Conservation (phyloP, 2,329 filamentous ascomycete species). For the Aureobasidium subglaciale region DNA sequence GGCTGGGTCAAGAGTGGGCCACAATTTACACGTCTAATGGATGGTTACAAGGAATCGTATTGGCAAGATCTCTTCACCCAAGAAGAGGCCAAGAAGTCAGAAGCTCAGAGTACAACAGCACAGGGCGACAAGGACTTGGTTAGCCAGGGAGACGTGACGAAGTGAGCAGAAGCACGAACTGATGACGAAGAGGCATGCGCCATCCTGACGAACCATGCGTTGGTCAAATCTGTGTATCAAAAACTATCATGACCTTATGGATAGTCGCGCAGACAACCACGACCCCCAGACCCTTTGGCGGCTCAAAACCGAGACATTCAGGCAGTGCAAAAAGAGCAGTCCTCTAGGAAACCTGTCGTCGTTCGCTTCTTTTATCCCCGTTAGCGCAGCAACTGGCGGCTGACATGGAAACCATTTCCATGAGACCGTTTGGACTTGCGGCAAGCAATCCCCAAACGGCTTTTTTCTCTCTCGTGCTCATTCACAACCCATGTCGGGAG, state of each 20-base stretch:
- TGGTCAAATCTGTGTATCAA: slow-evolving; percentile 1
- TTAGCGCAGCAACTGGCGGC: slow-evolving; percentile 8
- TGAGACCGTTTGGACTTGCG: slow-evolving; percentile 9
- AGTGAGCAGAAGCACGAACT: not conserved
- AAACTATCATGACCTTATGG: slow-evolving; percentile 7
- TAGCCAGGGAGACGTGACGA: slow-evolving; percentile 11
- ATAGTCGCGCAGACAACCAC: slow-evolving; percentile 5
- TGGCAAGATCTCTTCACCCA: slow-evolving; percentile 34
- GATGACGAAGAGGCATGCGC: slow-evolving; percentile 3
- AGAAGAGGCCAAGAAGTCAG: slow-evolving; percentile 20
- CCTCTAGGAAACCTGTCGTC: slow-evolving; percentile 9
- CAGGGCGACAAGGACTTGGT: slow-evolving; percentile 3
- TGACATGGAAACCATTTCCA: slow-evolving; percentile 13
- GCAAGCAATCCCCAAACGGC: slow-evolving; percentile 7
- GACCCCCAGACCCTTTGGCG: not conserved
- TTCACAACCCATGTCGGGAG: slow-evolving; percentile 2
- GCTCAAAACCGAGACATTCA: not conserved
- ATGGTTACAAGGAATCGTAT: slow-evolving; percentile 34
- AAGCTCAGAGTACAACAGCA: slow-evolving; percentile 14
- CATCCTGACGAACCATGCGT: not conserved
- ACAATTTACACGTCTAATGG: slow-evolving; percentile 32
- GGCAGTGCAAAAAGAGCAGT: not conserved
- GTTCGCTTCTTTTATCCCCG: slow-evolving; percentile 7
- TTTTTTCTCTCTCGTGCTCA: not conserved
- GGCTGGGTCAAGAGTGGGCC: slow-evolving; percentile 38